These are phyloP conservation scores for Begonia fuchsioides DNA, from an alignment of 306 rosid genomes.

Conservation along the genomic window DNA sequence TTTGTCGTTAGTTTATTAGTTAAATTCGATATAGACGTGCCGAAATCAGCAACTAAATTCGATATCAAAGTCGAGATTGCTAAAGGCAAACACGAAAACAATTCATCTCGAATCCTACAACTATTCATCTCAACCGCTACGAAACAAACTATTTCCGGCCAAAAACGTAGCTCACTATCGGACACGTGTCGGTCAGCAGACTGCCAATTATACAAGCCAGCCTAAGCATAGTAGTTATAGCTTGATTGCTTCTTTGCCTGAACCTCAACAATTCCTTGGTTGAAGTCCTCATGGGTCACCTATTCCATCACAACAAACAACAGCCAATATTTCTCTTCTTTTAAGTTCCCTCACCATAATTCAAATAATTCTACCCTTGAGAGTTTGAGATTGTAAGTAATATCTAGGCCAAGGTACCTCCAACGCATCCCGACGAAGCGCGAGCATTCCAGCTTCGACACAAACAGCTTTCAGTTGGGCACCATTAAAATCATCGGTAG, in stretches of 20 bases:
- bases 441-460: slow-evolving; percentile 95
- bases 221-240: slow-evolving; percentile 74
- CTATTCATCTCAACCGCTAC: too few species aligned
- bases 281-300: slow-evolving; percentile 92
- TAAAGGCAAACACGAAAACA: too few species aligned
- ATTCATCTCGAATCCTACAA: too few species aligned
- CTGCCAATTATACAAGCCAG: not conserved
- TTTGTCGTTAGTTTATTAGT: too few species aligned
- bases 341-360: not conserved
- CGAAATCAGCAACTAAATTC: too few species aligned
- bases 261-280: slow-evolving; percentile 89
- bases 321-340: not conserved
- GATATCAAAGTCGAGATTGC: too few species aligned
- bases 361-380: too few species aligned
- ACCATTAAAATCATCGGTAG: slow-evolving; percentile 82
- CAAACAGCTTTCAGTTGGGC: slow-evolving; percentile 92
- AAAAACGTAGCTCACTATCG: too few species aligned
- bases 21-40: too few species aligned
- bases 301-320: slow-evolving; percentile 9
- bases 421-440: slow-evolving; percentile 94
- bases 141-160: too few species aligned
- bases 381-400: too few species aligned
- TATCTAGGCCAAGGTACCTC: slow-evolving; percentile 33
- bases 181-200: not conserved
- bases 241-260: slow-evolving; percentile 93